These are phyloP conservation scores for Zygosaccharomyces pseudobailii DNA, from an alignment of 1,139 yeast genomes.

Conservation along the genomic window DNA sequence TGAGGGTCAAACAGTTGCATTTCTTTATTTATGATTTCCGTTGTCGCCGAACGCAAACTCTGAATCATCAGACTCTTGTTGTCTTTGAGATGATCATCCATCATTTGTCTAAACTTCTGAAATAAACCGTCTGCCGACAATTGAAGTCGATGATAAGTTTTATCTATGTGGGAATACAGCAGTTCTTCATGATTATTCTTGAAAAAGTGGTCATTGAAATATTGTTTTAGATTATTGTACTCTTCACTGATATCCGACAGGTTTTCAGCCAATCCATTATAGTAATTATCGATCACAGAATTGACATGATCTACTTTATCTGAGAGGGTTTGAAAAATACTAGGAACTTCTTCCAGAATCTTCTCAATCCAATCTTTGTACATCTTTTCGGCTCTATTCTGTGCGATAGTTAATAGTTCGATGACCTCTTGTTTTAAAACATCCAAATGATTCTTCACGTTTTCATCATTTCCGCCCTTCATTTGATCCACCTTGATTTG, in stretches of 20 bases:
- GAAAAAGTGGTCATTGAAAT: conserved; percentile 34
- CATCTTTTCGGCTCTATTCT: conserved; percentile 20
- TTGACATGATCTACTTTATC: conserved; percentile 15
- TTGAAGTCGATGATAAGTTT: conserved; percentile 31
- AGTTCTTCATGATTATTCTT: conserved; percentile 33
- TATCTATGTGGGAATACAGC: conserved; percentile 26
- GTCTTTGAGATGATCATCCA: conserved; percentile 29
- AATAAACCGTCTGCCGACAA: conserved; percentile 30
- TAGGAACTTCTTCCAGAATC: conserved; percentile 25
- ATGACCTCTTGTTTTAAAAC: conserved; percentile 23
- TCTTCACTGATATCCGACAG: conserved; percentile 33
- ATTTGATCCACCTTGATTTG: conserved; percentile 16
- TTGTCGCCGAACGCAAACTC: conserved; percentile 30
- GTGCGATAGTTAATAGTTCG: conserved; percentile 16
- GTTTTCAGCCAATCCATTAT: conserved; percentile 22
- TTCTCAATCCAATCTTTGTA: conserved; percentile 25
- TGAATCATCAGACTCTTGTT: conserved; percentile 31
- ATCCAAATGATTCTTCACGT: conserved; percentile 18
- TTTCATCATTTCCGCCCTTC: conserved; percentile 9
- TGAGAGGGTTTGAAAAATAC: conserved; percentile 18
- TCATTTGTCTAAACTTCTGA: conserved; percentile 21
- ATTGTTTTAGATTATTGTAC: conserved; percentile 34
- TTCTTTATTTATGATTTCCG: conserved; percentile 34
- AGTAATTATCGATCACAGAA: conserved; percentile 14
- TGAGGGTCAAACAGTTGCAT: conserved; percentile 30